phyloP scores from a whole-genome alignment of 768 basidiomycete species.

The Termitomyces bulborhizus region DNA sequence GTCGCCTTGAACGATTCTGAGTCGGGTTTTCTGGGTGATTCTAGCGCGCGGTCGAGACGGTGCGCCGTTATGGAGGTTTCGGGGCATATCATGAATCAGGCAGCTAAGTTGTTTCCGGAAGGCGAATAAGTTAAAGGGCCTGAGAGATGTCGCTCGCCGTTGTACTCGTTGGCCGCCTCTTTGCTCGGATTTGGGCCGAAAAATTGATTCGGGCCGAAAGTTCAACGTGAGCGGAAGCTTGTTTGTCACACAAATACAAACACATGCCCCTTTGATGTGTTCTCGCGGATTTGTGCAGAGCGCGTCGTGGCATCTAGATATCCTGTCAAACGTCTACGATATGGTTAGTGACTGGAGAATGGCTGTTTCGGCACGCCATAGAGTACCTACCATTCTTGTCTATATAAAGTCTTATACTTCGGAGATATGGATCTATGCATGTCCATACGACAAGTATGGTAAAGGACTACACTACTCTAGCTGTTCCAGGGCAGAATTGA shows the following conservation, averaged over 20 bases:
- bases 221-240: constrained; percentile 32
- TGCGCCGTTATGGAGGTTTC: constrained; percentile 69
- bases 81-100: constrained; percentile 84
- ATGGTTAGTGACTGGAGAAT: background rate
- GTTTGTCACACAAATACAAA: constrained; percentile 30
- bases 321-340: background rate
- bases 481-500: background rate
- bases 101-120: constrained; percentile 24
- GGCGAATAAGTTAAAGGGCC: constrained; percentile 31
- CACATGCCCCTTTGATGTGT: constrained; percentile 9
- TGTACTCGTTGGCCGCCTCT: constrained; percentile 46
- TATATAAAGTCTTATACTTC: background rate
- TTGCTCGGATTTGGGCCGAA: constrained; percentile 61
- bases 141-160: constrained; percentile 16
- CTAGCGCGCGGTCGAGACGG: constrained; percentile 81
- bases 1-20: constrained; percentile 75
- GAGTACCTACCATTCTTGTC: background rate
- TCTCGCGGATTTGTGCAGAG: background rate
- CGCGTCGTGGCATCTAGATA: background rate
- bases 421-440: too few relatives aligned
- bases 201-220: constrained; percentile 53
- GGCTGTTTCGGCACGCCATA: background rate
- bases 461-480: background rate
- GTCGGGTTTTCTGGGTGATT: constrained; percentile 89
- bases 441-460: background rate